Base-by-base conservation (phyloP, 2,329 filamentous ascomycete genomes). In the Stromatinia cepivora region DNA sequence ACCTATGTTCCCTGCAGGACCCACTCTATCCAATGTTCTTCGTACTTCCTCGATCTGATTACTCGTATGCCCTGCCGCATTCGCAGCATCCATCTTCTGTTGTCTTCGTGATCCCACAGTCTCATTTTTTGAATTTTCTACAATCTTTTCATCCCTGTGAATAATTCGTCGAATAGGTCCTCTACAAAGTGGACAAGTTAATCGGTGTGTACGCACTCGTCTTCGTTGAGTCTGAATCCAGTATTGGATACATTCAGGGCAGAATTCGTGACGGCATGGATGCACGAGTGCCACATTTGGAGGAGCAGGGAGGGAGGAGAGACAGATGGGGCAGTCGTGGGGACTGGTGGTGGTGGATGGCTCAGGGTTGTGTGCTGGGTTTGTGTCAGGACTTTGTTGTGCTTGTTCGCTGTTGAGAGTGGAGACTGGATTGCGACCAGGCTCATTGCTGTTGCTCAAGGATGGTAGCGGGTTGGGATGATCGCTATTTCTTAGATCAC, bases 231-330 rank as follows among this genome's bases (percentile, higher is more conserved):
- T 20, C 28, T 20, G 5, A 7, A 52, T 63, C 61, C 61, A 63
- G 15, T 17, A 17, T 3, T 52, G 46, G 28, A 63, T 63, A 52
- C 61, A 63, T 11, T 2, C 7, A 11, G 39, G 45, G 17, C 61
- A 63, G 15, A 52, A 63, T 63, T 39, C 61, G n/a, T 63, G 61
- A 9, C 9, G 2, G 31, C 61, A 63, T 36, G 46, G 61, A 4
- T 63, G 2, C 0, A 28, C 31, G 1, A 52, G 22, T 34, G 36
- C 15, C 20, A n/a, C 9, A 8, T 28, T 28, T 0, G 31, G 22
- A 25, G 46, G 31, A 15, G 22, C 11, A 13, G 31, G n/a, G 5
- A 50, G 8, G 0, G 31, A 13, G 10, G 31, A 63, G 31, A 50
- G 31, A 39, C 61, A 63, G 9, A 63, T 52, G 9, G 46, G 15